Conservation (phyloP, 352 stramenopile species). For the Blastocystis sp. region DNA sequence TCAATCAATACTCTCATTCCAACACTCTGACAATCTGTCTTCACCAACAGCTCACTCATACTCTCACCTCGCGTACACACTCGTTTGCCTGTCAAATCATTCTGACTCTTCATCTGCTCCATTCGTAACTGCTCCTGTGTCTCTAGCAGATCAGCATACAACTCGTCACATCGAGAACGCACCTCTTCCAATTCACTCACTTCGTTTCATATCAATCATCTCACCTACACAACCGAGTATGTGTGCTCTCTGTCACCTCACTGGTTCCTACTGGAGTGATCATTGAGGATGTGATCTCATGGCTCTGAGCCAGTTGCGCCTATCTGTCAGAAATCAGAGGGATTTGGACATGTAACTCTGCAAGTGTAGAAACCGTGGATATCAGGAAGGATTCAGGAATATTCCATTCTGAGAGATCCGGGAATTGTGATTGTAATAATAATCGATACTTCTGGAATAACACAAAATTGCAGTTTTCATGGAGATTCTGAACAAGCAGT, state of each 20-base stretch:
- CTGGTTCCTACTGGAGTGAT: background rate
- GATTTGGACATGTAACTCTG: background rate
- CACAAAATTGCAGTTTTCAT: background rate
- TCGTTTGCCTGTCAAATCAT: background rate
- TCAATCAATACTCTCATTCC: background rate
- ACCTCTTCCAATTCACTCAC: slow-evolving; percentile 14
- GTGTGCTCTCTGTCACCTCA: background rate
- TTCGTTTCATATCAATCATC: background rate
- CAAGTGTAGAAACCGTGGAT: slow-evolving; percentile 26
- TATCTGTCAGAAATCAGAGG: background rate
- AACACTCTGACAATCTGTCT: background rate
- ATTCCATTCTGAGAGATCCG: background rate
- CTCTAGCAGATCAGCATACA: slow-evolving; percentile 43
- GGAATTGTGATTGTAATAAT: background rate
- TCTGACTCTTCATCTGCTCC: background rate
- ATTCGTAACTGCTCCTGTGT: slow-evolving; percentile 25
- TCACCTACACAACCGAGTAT: background rate
- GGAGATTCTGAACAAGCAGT: background rate
- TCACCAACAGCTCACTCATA: background rate
- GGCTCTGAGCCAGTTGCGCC: background rate
- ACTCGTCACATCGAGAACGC: slow-evolving; percentile 12
- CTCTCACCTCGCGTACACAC: background rate
- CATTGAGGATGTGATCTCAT: background rate
- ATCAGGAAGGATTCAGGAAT: background rate
- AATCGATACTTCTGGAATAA: slow-evolving; percentile 25